phyloP scores from a whole-genome alignment of 192 early-diverging fungal genomes.

The Podila verticillata region DNA sequence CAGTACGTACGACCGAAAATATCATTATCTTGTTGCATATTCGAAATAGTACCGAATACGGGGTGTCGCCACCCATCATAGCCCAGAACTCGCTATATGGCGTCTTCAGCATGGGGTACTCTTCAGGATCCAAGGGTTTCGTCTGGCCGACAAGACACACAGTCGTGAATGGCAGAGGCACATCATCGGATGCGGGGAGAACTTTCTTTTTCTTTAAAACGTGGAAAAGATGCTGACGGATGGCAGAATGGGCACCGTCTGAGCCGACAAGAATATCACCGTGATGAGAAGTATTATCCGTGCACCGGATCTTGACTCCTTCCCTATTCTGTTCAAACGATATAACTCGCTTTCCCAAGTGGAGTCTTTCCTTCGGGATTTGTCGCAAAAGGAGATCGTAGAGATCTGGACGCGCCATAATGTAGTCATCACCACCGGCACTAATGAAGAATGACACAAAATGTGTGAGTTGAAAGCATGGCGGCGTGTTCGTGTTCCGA shows the following conservation, averaged over 20 bases:
- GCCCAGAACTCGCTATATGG: neutral
- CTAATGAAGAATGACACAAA: no score
- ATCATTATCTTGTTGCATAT: neutral
- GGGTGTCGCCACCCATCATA: no score
- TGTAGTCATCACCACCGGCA: no score
- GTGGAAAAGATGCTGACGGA: slow-evolving; percentile 27
- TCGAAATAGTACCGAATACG: neutral
- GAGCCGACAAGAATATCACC: slow-evolving; percentile 41
- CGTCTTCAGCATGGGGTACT: slow-evolving; percentile 21
- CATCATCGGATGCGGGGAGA: slow-evolving; percentile 16
- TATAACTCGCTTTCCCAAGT: slow-evolving; percentile 8
- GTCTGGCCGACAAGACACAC: slow-evolving; percentile 24
- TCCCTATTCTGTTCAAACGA: slow-evolving; percentile 17
- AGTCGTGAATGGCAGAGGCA: slow-evolving; percentile 5
- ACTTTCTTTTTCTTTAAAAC: neutral
- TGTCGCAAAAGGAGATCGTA: slow-evolving; percentile 13
- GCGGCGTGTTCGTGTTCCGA: no score
- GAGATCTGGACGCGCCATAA: no score
- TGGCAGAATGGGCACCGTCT: slow-evolving; percentile 30
- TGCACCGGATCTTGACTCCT: slow-evolving; percentile 18
- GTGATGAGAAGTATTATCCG: slow-evolving; percentile 10
- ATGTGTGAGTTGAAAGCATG: no score
- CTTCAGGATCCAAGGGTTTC: slow-evolving; percentile 17
- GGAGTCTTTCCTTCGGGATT: slow-evolving; percentile 12
- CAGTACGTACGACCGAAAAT: no score